Evolutionary conservation across 345 rosid genomes (phyloP), one percentile per base, ranked within the genome.

Genomic region (Turnera subulata): DNA sequence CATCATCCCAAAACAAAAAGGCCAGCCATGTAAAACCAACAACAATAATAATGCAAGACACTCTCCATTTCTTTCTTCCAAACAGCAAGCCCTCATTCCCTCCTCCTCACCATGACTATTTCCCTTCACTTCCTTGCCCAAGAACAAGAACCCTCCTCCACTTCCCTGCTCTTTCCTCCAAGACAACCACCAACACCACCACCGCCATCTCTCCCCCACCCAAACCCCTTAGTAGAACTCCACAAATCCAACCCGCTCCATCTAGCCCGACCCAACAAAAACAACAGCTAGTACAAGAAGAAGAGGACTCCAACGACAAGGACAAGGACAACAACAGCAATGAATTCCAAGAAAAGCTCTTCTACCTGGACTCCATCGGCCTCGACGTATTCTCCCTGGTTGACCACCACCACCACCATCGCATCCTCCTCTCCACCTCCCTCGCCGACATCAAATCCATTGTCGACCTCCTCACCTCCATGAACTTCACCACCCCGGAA

Each of bases 321-420:
- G 62, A 5, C 51, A 50, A 3, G 18, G 15, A 9, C 20, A 15
- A 65, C 65, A 44, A 54, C 71, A 68, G 44, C 65, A 22, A 78
- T 23, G 79, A 82, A 0, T 78, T 91, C 72, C 81, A 77, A 66
- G 85, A 84, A 33, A 91, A 85, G 61, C 62, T 85, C 62, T 80
- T 88, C 24, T 91, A 76, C 76, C 83, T 91, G 18, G 98, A 91
- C 29, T 82, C 96, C 14, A 54, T 88, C 23, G 96, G 98, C 45
- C 67, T 91, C 66, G 96, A 91, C 61, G 80, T 78, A 62, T 66
- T 85, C 72, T 64, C 86, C 20, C 64, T 85, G 37, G 55, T 80
- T 45, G 70, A 63, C 40, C 68, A 63, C 48, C 84, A 63, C 40
- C 68, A 63, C 48, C 84, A 88, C 73, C 86, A 88, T 39, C 78